Evolutionary conservation across 768 basidiomycete species (phyloP).

Genomic region (Mycena amicta): DNA sequence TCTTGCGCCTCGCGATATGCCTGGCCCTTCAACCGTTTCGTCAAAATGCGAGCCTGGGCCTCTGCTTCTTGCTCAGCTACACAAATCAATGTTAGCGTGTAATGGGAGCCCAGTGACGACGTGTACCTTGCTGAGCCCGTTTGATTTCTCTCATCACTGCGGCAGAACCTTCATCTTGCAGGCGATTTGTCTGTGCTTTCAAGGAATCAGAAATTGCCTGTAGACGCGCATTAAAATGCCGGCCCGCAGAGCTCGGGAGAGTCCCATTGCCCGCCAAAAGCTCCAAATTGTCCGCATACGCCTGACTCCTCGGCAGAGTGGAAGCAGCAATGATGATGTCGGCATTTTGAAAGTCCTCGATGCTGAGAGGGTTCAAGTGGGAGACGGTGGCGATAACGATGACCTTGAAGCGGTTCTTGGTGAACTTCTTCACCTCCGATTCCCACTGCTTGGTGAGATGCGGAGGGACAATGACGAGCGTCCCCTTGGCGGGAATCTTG

Average conservation of each 20-base stretch:
- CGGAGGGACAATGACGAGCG: conserved; percentile 84
- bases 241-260: conserved; percentile 77
- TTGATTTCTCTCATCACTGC: conserved; percentile 69
- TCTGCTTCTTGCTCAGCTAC: conserved; percentile 49
- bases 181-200: conserved; percentile 64
- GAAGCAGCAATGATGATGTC: conserved; percentile 88
- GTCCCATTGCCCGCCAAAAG: conserved; percentile 67
- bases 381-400: conserved; percentile 67
- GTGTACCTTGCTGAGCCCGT: conserved; percentile 60
- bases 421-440: conserved; percentile 84
- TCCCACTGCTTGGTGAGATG: conserved; percentile 91
- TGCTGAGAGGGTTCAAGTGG: conserved; percentile 70
- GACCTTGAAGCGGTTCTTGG: conserved; percentile 60
- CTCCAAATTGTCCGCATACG: conserved; percentile 78
- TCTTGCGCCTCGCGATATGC: conserved; percentile 65
- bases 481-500: conserved; percentile 78
- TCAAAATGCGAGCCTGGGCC: conserved; percentile 43
- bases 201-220: conserved; percentile 62
- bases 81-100: conserved; percentile 11
- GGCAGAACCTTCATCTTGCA: conserved; percentile 65
- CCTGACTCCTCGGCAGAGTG: conserved; percentile 78
- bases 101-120: background rate
- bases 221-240: conserved; percentile 87
- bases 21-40: conserved; percentile 78
- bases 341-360: conserved; percentile 76